Evolutionary conservation across 2,329 filamentous ascomycete genomes (phyloP).

Genomic region (Myriosclerotinia scirpicola): DNA sequence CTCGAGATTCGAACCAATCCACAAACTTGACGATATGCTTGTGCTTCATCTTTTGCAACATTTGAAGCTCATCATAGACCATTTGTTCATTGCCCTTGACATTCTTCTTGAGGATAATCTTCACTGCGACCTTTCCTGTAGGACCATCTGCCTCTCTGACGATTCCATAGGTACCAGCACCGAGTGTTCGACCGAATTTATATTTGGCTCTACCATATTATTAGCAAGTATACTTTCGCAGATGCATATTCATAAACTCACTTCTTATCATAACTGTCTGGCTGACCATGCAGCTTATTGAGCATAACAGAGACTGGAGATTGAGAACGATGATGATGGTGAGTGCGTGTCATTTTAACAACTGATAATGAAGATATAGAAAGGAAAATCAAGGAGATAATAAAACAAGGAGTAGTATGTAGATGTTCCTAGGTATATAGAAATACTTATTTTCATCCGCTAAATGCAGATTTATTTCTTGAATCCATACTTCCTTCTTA

Average conservation of each 20-base stretch:
- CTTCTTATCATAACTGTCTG: conserved; percentile 99
- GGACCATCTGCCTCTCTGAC: conserved; percentile 90
- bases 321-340: conserved; percentile 18
- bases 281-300: conserved; percentile 93
- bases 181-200: conserved; percentile 87
- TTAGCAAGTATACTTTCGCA: conserved; percentile 27
- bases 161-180: conserved; percentile 97
- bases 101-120: conserved; percentile 99
- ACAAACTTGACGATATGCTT: conserved; percentile 96
- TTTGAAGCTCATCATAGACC: conserved; percentile 95
- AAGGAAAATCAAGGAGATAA: neutral
- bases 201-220: conserved; percentile 68
- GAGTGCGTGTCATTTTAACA: conserved; percentile 21
- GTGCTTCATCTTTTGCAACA: conserved; percentile 88
- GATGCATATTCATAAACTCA: conserved; percentile 45
- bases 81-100: conserved; percentile 97
- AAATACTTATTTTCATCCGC: conserved; percentile 12
- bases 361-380: conserved; percentile 17
- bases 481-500: conserved; percentile 7
- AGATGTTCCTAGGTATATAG: neutral
- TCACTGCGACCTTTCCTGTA: conserved; percentile 86
- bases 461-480: neutral
- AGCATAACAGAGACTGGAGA: conserved; percentile 79
- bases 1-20: conserved; percentile 98
- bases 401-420: neutral